A percentile compares a stretch with the other conserved stretches of the same genome.
Conservation (phyloP, 2,329 filamentous ascomycete species). For the Knufia fluminis region DNA sequence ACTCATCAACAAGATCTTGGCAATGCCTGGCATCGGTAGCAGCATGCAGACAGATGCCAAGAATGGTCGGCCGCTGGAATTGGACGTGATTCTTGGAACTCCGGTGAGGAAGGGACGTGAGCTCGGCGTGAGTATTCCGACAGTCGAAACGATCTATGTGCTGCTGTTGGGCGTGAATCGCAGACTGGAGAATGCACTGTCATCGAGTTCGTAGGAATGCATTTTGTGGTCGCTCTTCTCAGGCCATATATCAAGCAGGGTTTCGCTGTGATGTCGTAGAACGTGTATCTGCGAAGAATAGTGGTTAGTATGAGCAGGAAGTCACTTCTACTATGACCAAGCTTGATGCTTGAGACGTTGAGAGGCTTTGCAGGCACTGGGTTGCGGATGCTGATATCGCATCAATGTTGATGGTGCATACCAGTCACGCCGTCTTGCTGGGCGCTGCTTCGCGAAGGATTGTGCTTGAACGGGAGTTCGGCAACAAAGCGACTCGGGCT, state of each 20-base stretch:
- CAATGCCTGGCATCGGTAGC: slow-evolving; percentile 33
- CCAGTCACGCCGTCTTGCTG: too few relatives aligned
- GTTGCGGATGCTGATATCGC: too few relatives aligned
- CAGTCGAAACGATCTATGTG: slow-evolving; percentile 31
- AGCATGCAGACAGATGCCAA: slow-evolving; percentile 40
- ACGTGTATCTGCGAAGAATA: too few relatives aligned
- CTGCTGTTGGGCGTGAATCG: slow-evolving; percentile 18
- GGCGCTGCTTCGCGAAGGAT: too few relatives aligned
- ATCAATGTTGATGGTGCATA: too few relatives aligned
- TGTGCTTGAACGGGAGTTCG: background rate
- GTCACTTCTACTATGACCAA: too few relatives aligned
- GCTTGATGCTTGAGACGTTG: too few relatives aligned
- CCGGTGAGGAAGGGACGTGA: slow-evolving; percentile 33
- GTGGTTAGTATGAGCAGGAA: too few relatives aligned
- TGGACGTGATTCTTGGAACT: slow-evolving; percentile 40
- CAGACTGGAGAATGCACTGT: slow-evolving; percentile 16
- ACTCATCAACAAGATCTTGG: slow-evolving; percentile 31
- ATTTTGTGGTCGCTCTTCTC: slow-evolving; percentile 27
- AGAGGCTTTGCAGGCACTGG: too few relatives aligned
- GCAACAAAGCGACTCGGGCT: background rate
- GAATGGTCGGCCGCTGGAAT: slow-evolving; percentile 35
- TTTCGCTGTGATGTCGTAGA: too few relatives aligned
- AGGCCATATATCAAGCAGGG: too few relatives aligned
- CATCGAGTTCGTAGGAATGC: slow-evolving; percentile 31
- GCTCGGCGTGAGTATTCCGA: slow-evolving; percentile 32